Base-by-base conservation (phyloP, 805 yeast genomes). In the Candida insectorum region DNA sequence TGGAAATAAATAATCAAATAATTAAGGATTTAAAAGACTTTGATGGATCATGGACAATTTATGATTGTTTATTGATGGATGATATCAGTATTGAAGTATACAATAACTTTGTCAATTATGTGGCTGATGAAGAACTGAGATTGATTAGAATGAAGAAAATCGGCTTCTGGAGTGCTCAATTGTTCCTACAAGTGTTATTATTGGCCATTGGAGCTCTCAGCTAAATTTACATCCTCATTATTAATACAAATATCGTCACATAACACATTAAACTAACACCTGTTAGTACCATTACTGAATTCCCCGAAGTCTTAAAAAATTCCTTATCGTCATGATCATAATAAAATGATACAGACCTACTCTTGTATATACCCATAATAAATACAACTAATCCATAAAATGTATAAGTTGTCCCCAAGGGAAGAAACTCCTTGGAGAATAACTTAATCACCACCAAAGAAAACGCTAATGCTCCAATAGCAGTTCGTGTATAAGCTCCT, bases 31-130 rank as follows among this genome's bases (percentile, higher is more conserved):
- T 88, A 15, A 65, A 69, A 17, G 98, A 93, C 51, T 93, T 93
- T 55, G 88, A 85, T 48, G 98, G 98, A 0, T 77, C 95, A 6
- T 93, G 98, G 98, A 91, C 98, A 1, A 70, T 87, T 3, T 93
- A 88, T 57, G 98, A 93, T 54, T 82, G 93, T 17, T 67, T 82
- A 33, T 65, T 93, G 39, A 87, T 91, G 95, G 93, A 85, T 52
- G 97, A 91, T 52, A 69, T 93, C 31, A 82, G 93, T 18, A 80
- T 80, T 19, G 94, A 86, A 45, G 93, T 91, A 4, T 91, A 91
- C 58, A 88, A 87, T 45, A 88, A 93, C 12, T 87, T 93, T 60
- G 96, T 81, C 2, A 74, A 80, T 27, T 89, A 89, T 49, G 95
- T 87, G 14, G 82, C 82, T 8, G 94, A 93, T 56, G 97, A 93